These are phyloP conservation scores for Cercospora zeina DNA, from an alignment of 2,329 filamentous ascomycete genomes.

Conservation along the genomic window DNA sequence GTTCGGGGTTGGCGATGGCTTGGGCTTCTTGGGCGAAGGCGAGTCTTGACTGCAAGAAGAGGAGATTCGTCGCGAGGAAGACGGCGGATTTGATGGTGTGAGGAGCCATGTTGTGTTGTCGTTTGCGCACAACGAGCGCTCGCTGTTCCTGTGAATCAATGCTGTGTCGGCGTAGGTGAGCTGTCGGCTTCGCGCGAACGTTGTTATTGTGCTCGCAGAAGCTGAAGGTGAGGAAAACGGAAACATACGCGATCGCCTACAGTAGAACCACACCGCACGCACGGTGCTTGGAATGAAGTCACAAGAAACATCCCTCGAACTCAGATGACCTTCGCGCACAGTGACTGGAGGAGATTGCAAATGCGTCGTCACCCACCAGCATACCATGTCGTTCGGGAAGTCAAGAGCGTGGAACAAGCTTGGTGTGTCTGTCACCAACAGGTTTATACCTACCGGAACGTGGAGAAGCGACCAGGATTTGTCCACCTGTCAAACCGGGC, in stretches of 20 bases:
- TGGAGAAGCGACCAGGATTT: not conserved
- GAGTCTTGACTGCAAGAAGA: not conserved
- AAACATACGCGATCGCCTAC: not conserved
- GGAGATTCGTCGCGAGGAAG: not conserved
- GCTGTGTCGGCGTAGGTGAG: not conserved
- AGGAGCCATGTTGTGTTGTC: not conserved
- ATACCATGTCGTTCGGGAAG: slow-evolving; percentile 1
- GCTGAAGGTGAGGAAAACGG: not conserved
- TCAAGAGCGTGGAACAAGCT: not conserved
- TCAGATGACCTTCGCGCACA: not conserved
- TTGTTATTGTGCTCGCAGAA: not conserved
- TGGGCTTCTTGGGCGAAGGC: slow-evolving; percentile 5
- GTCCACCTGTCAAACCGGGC: not conserved
- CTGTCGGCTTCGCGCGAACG: not conserved
- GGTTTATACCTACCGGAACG: not conserved
- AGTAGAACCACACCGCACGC: not conserved
- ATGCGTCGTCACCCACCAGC: not conserved
- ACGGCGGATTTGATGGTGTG: not conserved
- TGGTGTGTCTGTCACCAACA: not conserved
- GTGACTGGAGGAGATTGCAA: not conserved
- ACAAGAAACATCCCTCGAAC: not conserved
- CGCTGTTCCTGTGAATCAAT: not conserved
- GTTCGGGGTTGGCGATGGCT: not conserved
- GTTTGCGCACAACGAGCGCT: no score
- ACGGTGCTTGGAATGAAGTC: not conserved